Percentiles rank a stretch among this genome's conserved stretches.
Conservation (phyloP, 2,329 filamentous ascomycete species). For the Botryotinia convoluta region DNA sequence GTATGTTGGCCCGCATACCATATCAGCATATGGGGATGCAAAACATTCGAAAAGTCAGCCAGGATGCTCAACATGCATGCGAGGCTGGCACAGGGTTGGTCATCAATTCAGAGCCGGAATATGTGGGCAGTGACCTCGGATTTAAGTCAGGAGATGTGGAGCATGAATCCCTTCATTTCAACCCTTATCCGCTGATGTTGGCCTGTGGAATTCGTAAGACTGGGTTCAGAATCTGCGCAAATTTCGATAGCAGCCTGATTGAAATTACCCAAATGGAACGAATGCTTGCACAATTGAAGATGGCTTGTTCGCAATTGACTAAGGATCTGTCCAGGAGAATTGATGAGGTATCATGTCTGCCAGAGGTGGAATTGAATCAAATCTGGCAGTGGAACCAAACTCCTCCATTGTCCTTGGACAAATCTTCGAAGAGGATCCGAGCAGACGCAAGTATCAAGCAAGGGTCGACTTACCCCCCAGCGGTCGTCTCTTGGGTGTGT, state of each 20-base stretch:
- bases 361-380: constrained; percentile 39
- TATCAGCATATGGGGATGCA: constrained; percentile 33
- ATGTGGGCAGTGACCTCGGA: constrained; percentile 7
- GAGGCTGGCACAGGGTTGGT: constrained; percentile 10
- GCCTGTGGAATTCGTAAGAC: constrained; percentile 44
- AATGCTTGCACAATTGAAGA: constrained; percentile 40
- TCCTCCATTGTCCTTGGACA: constrained; percentile 40
- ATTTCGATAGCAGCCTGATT: constrained; percentile 43
- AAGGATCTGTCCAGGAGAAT: constrained; percentile 33
- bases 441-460: constrained; percentile 27
- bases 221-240: constrained; percentile 45
- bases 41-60: constrained; percentile 31
- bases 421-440: constrained; percentile 29
- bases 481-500: constrained; percentile 39
- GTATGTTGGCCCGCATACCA: constrained; percentile 48
- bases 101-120: constrained; percentile 4
- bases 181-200: constrained; percentile 50
- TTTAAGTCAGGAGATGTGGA: constrained; percentile 38
- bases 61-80: constrained; percentile 40
- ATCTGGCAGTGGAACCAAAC: constrained; percentile 46
- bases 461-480: constrained; percentile 40
- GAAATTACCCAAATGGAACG: constrained; percentile 40
- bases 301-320: constrained; percentile 24
- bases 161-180: constrained; percentile 42
- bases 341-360: constrained; percentile 38